Percentiles rank a stretch among this genome's conserved stretches.
Conservation (phyloP, 1,139 yeast species). For the Pichia sp. region DNA sequence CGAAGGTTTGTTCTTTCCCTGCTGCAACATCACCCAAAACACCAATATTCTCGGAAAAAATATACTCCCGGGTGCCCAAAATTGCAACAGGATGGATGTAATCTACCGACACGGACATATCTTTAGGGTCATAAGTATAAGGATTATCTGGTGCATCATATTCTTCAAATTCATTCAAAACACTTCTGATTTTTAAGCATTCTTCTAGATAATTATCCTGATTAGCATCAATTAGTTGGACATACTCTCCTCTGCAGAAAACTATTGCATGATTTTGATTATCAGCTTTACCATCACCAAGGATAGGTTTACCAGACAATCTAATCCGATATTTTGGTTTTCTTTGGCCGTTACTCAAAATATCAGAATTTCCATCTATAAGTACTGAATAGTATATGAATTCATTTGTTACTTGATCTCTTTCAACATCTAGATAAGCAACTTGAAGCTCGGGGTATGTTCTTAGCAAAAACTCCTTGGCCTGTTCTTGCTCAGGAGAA, state of each 20-base stretch:
- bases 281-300: slow-evolving; percentile 89
- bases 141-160: slow-evolving; percentile 33
- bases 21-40: slow-evolving; percentile 90
- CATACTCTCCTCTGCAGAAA: slow-evolving; percentile 79
- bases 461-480: slow-evolving; percentile 51
- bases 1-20: slow-evolving; percentile 90
- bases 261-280: slow-evolving; percentile 78
- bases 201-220: slow-evolving; percentile 87
- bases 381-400: slow-evolving; percentile 56
- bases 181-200: slow-evolving; percentile 73
- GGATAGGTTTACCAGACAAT: slow-evolving; percentile 78
- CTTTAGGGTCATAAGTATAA: slow-evolving; percentile 43
- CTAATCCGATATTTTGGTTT: slow-evolving; percentile 50
- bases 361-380: slow-evolving; percentile 50
- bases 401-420: slow-evolving; percentile 34
- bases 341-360: slow-evolving; percentile 32
- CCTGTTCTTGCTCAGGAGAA: slow-evolving; percentile 46
- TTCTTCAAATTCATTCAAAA: slow-evolving; percentile 78
- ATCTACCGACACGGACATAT: slow-evolving; percentile 21
- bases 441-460: slow-evolving; percentile 61
- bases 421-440: slow-evolving; percentile 53
- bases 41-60: slow-evolving; percentile 82
- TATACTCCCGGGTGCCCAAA: slow-evolving; percentile 83
- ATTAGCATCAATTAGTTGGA: slow-evolving; percentile 83
- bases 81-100: slow-evolving; percentile 64